Evolutionary conservation across 2,329 filamentous ascomycete genomes (phyloP).

Genomic region (Coniochaeta sp.): DNA sequence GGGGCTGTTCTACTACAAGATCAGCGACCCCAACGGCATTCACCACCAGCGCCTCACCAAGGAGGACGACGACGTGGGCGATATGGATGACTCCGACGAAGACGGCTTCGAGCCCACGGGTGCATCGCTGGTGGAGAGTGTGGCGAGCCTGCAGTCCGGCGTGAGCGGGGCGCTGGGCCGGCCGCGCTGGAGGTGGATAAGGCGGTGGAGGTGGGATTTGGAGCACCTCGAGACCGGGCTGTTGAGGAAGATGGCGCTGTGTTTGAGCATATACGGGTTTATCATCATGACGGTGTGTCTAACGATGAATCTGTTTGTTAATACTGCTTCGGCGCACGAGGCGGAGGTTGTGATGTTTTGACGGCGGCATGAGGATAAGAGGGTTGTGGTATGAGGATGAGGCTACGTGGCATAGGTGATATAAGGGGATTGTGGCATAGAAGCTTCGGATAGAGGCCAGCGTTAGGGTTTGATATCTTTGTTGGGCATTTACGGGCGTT

Average conservation of each 20-base stretch:
- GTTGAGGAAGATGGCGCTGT: slow-evolving; percentile 68
- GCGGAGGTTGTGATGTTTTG: slow-evolving; percentile 4
- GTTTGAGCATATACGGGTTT: slow-evolving; percentile 73
- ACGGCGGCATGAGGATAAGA: background rate
- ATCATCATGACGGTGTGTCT: slow-evolving; percentile 88
- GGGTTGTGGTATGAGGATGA: no score
- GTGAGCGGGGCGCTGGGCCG: slow-evolving; percentile 27
- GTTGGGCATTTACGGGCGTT: background rate
- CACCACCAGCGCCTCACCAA: slow-evolving; percentile 84
- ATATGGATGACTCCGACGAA: slow-evolving; percentile 38
- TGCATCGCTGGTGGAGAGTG: slow-evolving; percentile 35
- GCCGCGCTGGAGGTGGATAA: slow-evolving; percentile 42
- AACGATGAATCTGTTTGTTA: slow-evolving; percentile 67
- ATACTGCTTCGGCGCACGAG: background rate
- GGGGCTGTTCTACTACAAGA: slow-evolving; percentile 97
- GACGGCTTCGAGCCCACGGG: slow-evolving; percentile 25
- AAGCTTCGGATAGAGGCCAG: background rate
- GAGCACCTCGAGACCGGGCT: slow-evolving; percentile 56
- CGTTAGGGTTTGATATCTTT: background rate
- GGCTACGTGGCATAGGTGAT: no score
- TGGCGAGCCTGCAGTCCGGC: slow-evolving; percentile 35
- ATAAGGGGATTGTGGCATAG: no score
- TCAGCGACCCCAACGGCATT: slow-evolving; percentile 79
- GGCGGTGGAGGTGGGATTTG: slow-evolving; percentile 52
- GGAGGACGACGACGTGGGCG: slow-evolving; percentile 71